Percentiles rank a stretch among this genome's conserved stretches.
phyloP scores from a whole-genome alignment of 2,329 filamentous ascomycete genomes.

The Trichoderma cornu-damae region DNA sequence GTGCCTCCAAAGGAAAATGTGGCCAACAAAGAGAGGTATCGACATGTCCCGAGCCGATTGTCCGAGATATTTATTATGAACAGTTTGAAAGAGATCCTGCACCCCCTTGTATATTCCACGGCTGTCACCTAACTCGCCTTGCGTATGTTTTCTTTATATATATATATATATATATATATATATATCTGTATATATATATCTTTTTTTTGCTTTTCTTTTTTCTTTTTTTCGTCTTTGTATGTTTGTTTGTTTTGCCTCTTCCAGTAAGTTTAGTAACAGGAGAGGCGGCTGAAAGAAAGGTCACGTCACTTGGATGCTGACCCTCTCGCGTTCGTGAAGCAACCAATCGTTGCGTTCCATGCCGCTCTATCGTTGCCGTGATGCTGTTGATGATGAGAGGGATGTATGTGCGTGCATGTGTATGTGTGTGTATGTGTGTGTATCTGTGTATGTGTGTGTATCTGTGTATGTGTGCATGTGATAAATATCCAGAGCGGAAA shows the following conservation, averaged over 20 bases:
- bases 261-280: too few relatives aligned
- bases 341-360: background rate
- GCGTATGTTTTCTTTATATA: too few relatives aligned
- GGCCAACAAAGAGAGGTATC: slow-evolving; percentile 3
- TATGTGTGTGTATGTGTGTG: background rate
- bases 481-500: background rate
- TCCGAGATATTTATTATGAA: slow-evolving; percentile 16
- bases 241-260: background rate
- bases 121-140: background rate
- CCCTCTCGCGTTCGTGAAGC: background rate
- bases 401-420: background rate
- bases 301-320: background rate
- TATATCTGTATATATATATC: too few relatives aligned
- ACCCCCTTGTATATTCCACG: background rate
- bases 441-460: background rate
- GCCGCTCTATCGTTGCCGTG: background rate
- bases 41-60: background rate
- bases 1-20: background rate
- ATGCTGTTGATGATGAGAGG: background rate
- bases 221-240: background rate
- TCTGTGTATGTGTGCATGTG: background rate
- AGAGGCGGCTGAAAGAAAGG: background rate
- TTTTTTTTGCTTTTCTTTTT: too few relatives aligned
- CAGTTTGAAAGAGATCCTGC: slow-evolving; percentile 5
- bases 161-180: too few relatives aligned